These are phyloP conservation scores for Nakazawaea populi DNA, from an alignment of 805 yeast species.

Conservation along the genomic window DNA sequence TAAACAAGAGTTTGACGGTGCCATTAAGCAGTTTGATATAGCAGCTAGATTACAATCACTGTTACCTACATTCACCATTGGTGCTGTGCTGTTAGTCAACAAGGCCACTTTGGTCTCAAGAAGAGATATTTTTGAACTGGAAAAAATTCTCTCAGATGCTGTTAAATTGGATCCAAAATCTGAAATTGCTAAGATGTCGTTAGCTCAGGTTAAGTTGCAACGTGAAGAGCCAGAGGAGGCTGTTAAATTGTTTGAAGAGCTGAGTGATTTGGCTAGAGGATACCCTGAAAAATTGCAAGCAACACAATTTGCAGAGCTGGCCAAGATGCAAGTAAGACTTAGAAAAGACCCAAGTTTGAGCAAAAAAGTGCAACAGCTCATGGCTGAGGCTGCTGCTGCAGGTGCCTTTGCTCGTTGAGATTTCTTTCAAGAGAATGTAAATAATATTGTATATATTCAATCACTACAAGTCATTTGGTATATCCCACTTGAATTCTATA, in stretches of 20 bases:
- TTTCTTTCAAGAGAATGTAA: background rate
- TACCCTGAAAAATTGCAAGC: slow-evolving; percentile 87
- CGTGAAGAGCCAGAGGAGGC: slow-evolving; percentile 80
- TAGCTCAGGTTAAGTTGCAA: slow-evolving; percentile 88
- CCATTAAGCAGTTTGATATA: slow-evolving; percentile 77
- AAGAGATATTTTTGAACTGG: slow-evolving; percentile 51
- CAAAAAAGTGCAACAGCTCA: slow-evolving; percentile 55
- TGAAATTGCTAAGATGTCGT: slow-evolving; percentile 83
- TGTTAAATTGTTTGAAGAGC: slow-evolving; percentile 71
- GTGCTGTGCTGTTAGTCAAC: slow-evolving; percentile 85
- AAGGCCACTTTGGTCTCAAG: slow-evolving; percentile 67
- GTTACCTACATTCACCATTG: slow-evolving; percentile 64
- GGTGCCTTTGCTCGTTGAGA: slow-evolving; percentile 14
- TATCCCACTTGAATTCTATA: no score
- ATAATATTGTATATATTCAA: slow-evolving; percentile 2
- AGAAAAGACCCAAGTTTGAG: slow-evolving; percentile 62
- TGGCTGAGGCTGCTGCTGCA: slow-evolving; percentile 28
- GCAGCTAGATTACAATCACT: slow-evolving; percentile 79
- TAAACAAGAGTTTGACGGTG: slow-evolving; percentile 63
- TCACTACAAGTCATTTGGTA: background rate
- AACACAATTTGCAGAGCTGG: slow-evolving; percentile 86
- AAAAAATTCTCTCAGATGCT: slow-evolving; percentile 65
- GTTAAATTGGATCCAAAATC: slow-evolving; percentile 79
- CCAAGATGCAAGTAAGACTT: slow-evolving; percentile 80
- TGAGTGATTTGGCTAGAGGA: slow-evolving; percentile 77